Evolutionary conservation across 2,329 filamentous ascomycete species (phyloP).

Genomic region (Aspergillus sp.): DNA sequence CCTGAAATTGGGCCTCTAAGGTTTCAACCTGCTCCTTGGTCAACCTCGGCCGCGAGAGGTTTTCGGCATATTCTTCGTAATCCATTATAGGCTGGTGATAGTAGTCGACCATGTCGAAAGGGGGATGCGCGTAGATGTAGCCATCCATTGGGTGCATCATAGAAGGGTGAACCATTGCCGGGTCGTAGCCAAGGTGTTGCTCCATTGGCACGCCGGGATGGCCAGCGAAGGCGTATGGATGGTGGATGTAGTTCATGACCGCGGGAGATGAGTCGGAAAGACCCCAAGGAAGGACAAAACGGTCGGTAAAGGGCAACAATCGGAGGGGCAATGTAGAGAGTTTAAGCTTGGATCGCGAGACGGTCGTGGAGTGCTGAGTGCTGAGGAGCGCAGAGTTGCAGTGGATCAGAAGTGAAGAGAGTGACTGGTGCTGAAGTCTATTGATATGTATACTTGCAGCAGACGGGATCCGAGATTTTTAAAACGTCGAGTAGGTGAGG

Average conservation of each 20-base stretch:
- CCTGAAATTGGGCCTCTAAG: conserved; percentile 50
- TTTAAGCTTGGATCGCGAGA: conserved; percentile 11
- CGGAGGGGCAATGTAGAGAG: background rate
- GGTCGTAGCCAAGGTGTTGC: conserved; percentile 37
- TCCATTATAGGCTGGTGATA: conserved; percentile 44
- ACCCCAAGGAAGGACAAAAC: conserved; percentile 11
- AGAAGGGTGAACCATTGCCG: conserved; percentile 36
- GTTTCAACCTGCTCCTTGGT: conserved; percentile 54
- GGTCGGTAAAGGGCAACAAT: background rate
- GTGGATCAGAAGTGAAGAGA: conserved; percentile 6
- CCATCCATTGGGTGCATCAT: conserved; percentile 41
- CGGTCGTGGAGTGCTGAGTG: conserved; percentile 6
- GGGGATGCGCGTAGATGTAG: conserved; percentile 38
- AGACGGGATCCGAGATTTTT: conserved; percentile 1
- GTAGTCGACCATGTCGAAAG: conserved; percentile 45
- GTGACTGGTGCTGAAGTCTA: conserved; percentile 12
- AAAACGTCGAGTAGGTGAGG: conserved; percentile 12
- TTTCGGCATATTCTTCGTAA: conserved; percentile 50
- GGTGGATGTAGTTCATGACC: conserved; percentile 42
- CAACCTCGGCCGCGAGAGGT: conserved; percentile 49
- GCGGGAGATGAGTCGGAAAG: conserved; percentile 5
- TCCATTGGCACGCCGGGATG: conserved; percentile 39
- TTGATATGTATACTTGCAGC: conserved; percentile 16
- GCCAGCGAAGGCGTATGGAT: conserved; percentile 36
- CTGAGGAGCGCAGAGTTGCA: background rate